Evolutionary conservation across 768 basidiomycete genomes (phyloP).

Genomic region (Psilocybe azurescens): DNA sequence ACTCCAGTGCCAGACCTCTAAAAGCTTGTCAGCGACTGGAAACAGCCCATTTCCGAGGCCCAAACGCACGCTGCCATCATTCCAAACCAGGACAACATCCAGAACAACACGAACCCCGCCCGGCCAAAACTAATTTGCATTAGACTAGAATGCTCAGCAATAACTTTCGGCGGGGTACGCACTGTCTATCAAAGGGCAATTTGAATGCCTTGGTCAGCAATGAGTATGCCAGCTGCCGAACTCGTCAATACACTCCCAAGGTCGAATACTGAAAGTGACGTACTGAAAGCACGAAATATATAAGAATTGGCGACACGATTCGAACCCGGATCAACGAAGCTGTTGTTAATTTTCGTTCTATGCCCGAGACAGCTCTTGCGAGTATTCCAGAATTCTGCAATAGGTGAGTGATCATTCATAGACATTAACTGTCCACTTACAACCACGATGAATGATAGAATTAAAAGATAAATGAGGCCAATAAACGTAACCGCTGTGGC

Average conservation of each 20-base stretch:
- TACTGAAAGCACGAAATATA: conserved; percentile 43
- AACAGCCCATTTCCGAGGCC: not conserved
- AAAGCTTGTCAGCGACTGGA: not conserved
- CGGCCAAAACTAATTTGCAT: conserved; percentile 45
- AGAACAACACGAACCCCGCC: conserved; percentile 64
- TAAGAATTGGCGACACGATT: conserved; percentile 29
- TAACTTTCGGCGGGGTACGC: conserved; percentile 19
- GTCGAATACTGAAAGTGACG: conserved; percentile 1
- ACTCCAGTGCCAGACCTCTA: conserved; percentile 63
- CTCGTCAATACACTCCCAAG: not conserved
- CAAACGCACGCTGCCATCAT: conserved; percentile 59
- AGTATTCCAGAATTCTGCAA: conserved; percentile 20
- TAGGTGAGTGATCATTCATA: conserved; percentile 8
- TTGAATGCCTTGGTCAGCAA: conserved; percentile 63
- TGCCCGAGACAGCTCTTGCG: conserved; percentile 37
- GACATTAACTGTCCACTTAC: conserved; percentile 10
- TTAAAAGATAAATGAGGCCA: conserved; percentile 23
- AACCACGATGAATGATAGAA: conserved; percentile 23
- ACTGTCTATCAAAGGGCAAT: conserved; percentile 59
- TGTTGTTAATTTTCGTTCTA: conserved; percentile 33
- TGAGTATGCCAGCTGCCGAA: conserved; percentile 55
- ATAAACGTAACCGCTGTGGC: conserved; percentile 23
- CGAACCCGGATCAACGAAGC: conserved; percentile 37
- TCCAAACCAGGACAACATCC: conserved; percentile 66
- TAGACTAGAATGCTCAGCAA: not conserved